A percentile compares a stretch with the other conserved stretches of the same genome.
Evolutionary conservation across 805 yeast genomes (phyloP).

Genomic region (Debaryomyces prosopidis): DNA sequence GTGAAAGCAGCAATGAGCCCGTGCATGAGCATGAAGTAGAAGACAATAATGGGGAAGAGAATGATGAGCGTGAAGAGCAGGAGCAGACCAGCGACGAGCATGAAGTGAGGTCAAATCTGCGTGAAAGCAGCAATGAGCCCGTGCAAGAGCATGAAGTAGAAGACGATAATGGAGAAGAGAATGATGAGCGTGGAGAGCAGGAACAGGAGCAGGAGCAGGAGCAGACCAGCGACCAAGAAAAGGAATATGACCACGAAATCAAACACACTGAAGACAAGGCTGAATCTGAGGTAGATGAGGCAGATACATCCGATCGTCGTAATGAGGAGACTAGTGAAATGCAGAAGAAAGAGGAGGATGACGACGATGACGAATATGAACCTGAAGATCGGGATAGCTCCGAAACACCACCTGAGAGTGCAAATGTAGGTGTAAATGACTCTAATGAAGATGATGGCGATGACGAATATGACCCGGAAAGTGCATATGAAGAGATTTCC

Average conservation of each 20-base stretch:
- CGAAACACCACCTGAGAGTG: conserved; percentile 2
- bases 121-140: neutral
- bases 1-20: neutral
- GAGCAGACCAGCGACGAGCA: conserved; percentile 13
- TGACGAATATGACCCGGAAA: conserved; percentile 12
- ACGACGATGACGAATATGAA: conserved; percentile 9
- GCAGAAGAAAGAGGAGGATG: neutral
- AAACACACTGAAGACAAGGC: conserved; percentile 5
- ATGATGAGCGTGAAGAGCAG: neutral
- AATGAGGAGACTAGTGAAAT: neutral
- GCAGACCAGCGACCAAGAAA: conserved; percentile 12
- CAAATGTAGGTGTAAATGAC: neutral
- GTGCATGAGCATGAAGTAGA: neutral
- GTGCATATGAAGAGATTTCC: neutral
- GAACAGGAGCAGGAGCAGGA: conserved; percentile 6
- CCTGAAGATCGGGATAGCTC: conserved; percentile 4
- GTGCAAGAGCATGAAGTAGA: neutral
- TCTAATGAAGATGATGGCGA: neutral
- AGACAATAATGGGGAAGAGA: neutral
- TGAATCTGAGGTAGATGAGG: conserved; percentile 7
- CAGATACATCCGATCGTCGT: neutral
- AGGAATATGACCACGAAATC: conserved; percentile 2
- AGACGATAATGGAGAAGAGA: neutral
- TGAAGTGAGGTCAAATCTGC: conserved; percentile 3
- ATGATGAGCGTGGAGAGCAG: neutral